These are phyloP conservation scores for Fraxinus latifolia DNA, from an alignment of 305 asterid genomes.

Conservation along the genomic window DNA sequence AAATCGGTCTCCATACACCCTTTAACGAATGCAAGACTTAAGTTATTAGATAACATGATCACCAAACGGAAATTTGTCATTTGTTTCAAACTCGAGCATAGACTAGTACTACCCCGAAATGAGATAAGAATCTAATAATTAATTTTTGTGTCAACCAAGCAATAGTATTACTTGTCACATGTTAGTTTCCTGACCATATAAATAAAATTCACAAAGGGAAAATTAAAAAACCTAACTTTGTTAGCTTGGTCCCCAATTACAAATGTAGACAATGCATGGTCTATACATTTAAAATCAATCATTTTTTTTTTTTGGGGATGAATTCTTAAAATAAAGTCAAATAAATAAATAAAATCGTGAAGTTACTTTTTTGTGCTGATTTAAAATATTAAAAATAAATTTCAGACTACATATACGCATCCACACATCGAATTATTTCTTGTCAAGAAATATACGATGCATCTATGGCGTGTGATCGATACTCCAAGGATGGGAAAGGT, in stretches of 20 bases:
- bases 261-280: conserved; percentile 28
- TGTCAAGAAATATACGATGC: no score
- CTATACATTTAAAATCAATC: conserved; percentile 12
- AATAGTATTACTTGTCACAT: not conserved
- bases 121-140: not conserved
- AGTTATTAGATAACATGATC: not conserved
- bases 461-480: no score
- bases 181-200: conserved; percentile 10
- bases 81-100: not conserved
- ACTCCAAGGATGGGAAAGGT: not conserved
- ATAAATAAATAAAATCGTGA: not conserved
- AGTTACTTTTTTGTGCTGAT: not conserved
- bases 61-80: not conserved
- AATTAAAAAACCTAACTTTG: conserved; percentile 20
- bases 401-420: not conserved
- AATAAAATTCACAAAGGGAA: not conserved
- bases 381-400: no score
- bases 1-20: not conserved
- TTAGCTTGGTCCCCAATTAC: conserved; percentile 45
- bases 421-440: not conserved
- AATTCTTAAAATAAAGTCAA: not conserved
- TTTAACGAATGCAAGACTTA: not conserved
- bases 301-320: not conserved
- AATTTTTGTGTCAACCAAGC: not conserved
- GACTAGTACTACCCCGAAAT: not conserved